Conservation (phyloP, 2,329 filamentous ascomycete species). For the Talaromyces islandicus region DNA sequence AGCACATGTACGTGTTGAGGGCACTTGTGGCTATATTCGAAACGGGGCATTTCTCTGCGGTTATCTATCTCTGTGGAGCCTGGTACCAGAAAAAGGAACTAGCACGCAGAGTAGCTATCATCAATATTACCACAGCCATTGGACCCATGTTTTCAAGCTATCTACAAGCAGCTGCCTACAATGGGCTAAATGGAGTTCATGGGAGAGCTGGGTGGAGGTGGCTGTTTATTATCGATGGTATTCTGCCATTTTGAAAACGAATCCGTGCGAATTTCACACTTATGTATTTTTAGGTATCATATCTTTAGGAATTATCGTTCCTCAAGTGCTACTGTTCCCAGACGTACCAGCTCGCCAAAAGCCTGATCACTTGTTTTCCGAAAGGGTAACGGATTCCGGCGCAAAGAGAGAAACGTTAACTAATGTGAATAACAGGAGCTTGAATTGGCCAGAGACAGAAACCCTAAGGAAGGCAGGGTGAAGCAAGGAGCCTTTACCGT, state of each 20-base stretch:
- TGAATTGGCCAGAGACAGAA: not conserved
- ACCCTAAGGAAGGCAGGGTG: not conserved
- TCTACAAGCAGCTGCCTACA: not conserved
- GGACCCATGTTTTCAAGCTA: not conserved
- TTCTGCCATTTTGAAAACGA: too few relatives aligned
- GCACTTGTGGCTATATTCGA: not conserved
- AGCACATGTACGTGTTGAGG: not conserved
- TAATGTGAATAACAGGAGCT: not conserved
- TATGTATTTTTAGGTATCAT: not conserved
- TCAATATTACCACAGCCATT: not conserved
- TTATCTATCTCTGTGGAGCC: not conserved
- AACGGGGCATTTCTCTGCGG: not conserved
- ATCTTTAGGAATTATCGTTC: not conserved
- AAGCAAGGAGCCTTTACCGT: not conserved
- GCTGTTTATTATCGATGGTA: not conserved
- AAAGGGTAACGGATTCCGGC: too few relatives aligned
- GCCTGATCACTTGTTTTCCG: not conserved
- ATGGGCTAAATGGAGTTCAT: not conserved
- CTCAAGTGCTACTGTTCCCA: not conserved
- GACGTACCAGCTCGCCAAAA: not conserved
- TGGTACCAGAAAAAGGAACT: not conserved
- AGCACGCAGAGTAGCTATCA: not conserved
- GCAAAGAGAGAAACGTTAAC: too few relatives aligned
- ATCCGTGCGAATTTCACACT: too few relatives aligned
- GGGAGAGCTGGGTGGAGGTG: not conserved